Evolutionary conservation across 495 filamentous ascomycete genomes (phyloP), one percentile per base, ranked within the genome.

Genomic region (Neurospora tetrasperma): DNA sequence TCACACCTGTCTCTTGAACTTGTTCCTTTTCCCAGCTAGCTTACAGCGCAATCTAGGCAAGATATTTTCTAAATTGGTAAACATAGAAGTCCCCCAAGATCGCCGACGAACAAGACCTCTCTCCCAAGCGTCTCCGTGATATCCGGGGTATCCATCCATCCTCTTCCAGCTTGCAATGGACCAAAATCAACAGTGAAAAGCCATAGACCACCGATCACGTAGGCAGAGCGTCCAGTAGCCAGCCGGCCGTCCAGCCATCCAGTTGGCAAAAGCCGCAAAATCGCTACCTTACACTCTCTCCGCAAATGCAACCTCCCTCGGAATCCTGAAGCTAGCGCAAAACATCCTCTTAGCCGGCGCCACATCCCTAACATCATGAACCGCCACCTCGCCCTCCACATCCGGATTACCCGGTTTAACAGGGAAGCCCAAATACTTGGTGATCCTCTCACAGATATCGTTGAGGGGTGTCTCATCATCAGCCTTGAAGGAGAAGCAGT

Each of bases 321-420:
- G 96, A 59, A 99, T 75, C 70, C 93, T 86, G 80, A 99, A 98
- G 75, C 89, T 96, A 9, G 93, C 94, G 80, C 96, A 98, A 81
- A 96, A 98, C 93, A 98, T 98, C 78, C 90, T 88, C 87, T 99
- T 98, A 74, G 91, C 90, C 41, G 96, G 96, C 75, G 94, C 92
- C 71, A 99, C 96, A 72, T 96, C 87, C 75, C 96, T 84, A 20
- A 98, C 93, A 82, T 96, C 89, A 75, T 90, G 84, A 14, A 98
- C 86, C 16, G 84, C 83, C 38, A 93, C 83, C 72, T 91, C 86
- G 16, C 88, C 80, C 16, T 88, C 87, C 8, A 82, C 81, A 70
- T 87, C 83, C 1, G 83, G 78, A 71, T 88, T 86, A 35, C 88
- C 90, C 1, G 86, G 84, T 27, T 81, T 88, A 76, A 96, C 88